A percentile compares a stretch with the other conserved stretches of the same genome.
phyloP scores from a whole-genome alignment of 2,329 filamentous ascomycete genomes.

The Beauveria brongniartii region DNA sequence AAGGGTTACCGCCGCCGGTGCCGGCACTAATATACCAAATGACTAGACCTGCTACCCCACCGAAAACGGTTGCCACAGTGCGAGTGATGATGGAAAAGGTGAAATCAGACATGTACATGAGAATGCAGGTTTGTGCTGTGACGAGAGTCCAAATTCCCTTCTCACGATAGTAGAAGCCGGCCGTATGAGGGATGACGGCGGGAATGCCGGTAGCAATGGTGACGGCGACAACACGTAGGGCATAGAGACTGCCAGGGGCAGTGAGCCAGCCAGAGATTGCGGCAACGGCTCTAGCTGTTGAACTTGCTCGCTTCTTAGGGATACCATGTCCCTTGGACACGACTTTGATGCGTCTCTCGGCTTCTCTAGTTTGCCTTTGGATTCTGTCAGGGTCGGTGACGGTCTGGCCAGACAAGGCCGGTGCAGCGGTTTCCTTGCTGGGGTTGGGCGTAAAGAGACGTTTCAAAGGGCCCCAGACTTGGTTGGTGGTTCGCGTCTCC shows the following conservation, averaged over 20 bases:
- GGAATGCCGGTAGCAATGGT: conserved; percentile 37
- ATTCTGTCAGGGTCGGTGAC: conserved; percentile 18
- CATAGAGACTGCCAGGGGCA: conserved; percentile 36
- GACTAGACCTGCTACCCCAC: conserved; percentile 37
- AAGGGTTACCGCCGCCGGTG: conserved; percentile 38
- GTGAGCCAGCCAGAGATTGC: conserved; percentile 32
- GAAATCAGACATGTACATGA: conserved; percentile 44
- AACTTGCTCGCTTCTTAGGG: conserved; percentile 11
- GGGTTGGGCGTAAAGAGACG: conserved; percentile 28
- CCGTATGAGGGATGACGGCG: conserved; percentile 30
- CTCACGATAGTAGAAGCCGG: conserved; percentile 43
- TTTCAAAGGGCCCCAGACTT: conserved; percentile 35
- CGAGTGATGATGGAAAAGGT: conserved; percentile 36
- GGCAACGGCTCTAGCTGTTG: conserved; percentile 19
- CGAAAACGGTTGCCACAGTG: conserved; percentile 34
- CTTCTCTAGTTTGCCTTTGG: neutral
- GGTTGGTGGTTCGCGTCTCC: conserved; percentile 24
- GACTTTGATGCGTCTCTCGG: conserved; percentile 2
- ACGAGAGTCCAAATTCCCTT: conserved; percentile 46
- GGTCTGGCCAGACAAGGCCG: conserved; percentile 14
- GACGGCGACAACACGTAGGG: conserved; percentile 38
- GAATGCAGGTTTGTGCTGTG: conserved; percentile 39
- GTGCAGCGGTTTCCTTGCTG: conserved; percentile 13
- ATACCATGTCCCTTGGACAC: conserved; percentile 4
- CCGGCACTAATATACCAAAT: conserved; percentile 46